phyloP scores from a whole-genome alignment of 495 filamentous ascomycete species.

The Aspergillus taichungensis region DNA sequence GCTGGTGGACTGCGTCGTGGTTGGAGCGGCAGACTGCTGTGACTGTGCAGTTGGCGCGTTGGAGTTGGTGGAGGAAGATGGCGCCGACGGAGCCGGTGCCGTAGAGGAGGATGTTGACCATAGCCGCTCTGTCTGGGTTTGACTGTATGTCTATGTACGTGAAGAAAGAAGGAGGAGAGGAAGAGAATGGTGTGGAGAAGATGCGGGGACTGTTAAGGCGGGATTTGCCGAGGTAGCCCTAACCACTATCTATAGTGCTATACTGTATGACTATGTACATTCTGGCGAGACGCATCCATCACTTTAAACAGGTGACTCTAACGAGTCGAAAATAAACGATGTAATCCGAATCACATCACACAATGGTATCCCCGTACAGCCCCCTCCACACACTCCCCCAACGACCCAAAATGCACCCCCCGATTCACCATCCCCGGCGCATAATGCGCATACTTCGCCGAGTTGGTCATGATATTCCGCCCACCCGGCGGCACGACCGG shows the following conservation, averaged over 20 bases:
- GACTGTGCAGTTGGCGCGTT: constrained; percentile 28
- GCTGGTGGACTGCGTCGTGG: constrained; percentile 33
- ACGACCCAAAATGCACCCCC: constrained; percentile 4
- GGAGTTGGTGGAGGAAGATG: constrained; percentile 38
- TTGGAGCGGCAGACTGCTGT: constrained; percentile 46
- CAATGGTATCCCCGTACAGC: not conserved
- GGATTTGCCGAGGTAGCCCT: no score
- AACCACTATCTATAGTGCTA: no score
- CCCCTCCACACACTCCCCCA: constrained; percentile 4
- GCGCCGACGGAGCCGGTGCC: constrained; percentile 41
- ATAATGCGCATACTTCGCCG: constrained; percentile 8
- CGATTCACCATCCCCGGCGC: constrained; percentile 4
- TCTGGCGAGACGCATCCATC: no score
- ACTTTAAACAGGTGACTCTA: no score
- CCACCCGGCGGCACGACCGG: not conserved
- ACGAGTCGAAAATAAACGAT: no score
- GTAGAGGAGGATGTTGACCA: constrained; percentile 31
- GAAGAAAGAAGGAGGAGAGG: no score
- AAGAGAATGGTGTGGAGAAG: no score
- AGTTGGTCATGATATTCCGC: constrained; percentile 4
- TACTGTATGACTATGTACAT: no score
- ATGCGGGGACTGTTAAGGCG: no score
- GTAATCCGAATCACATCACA: no score
- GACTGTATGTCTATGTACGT: no score
- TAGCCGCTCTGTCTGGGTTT: no score